These are phyloP conservation scores for Aphanomyces cochlioides DNA, from an alignment of 352 stramenopile genomes.

Conservation along the genomic window DNA sequence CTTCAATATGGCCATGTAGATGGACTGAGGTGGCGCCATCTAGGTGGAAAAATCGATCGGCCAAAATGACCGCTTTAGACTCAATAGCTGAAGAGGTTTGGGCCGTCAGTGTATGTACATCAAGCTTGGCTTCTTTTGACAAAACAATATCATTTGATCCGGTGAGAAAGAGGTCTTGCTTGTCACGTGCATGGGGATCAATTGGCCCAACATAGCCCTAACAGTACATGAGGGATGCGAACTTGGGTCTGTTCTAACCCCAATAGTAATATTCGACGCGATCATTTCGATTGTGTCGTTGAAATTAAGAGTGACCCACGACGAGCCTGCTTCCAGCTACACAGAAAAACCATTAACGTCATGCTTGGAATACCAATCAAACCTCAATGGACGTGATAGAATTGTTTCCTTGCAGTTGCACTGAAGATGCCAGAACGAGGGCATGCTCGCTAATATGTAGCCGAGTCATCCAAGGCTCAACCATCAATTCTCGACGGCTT, in stretches of 20 bases:
- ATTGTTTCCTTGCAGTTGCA: not conserved
- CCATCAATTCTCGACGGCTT: not conserved
- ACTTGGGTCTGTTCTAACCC: not conserved
- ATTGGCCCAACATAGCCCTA: conserved; percentile 17
- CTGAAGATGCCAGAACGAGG: not conserved
- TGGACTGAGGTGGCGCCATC: not conserved
- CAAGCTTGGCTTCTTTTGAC: not conserved
- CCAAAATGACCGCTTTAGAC: not conserved
- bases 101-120: not conserved
- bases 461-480: conserved; percentile 8
- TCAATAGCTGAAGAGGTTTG: not conserved
- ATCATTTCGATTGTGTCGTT: conserved; percentile 5
- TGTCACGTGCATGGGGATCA: not conserved
- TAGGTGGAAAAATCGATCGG: not conserved
- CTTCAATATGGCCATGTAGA: not conserved
- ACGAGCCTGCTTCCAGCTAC: conserved; percentile 17
- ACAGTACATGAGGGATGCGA: too few relatives aligned
- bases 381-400: not conserved
- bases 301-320: not conserved
- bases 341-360: not conserved
- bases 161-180: not conserved
- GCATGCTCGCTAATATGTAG: not conserved
- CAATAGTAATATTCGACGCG: conserved; percentile 1
- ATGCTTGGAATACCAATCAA: not conserved
- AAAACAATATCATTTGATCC: not conserved